A percentile compares a stretch with the other conserved stretches of the same genome.
Evolutionary conservation across 192 early-diverging fungal genomes (phyloP).

Genomic region (Gigaspora rosea): DNA sequence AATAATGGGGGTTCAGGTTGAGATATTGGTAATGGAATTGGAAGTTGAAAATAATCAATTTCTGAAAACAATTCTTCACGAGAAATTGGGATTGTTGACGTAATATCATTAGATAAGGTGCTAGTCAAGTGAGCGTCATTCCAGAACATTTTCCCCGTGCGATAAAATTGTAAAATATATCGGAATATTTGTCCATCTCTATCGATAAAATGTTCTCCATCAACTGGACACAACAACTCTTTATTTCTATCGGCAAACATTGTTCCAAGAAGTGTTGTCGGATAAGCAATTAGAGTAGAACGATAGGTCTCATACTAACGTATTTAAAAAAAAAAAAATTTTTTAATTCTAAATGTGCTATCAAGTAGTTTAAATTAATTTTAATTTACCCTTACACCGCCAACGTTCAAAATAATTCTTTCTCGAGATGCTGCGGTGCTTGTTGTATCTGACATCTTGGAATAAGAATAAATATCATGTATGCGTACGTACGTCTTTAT

Average conservation of each 20-base stretch:
- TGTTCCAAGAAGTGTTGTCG: conserved; percentile 3
- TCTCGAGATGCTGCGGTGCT: background rate
- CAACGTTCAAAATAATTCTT: conserved; percentile 20
- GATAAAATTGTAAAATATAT: conserved; percentile 18
- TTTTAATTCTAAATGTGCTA: no score
- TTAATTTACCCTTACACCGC: background rate
- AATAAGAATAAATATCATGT: no score
- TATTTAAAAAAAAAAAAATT: no score
- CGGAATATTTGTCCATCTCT: background rate
- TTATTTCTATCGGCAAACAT: background rate
- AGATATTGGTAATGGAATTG: background rate
- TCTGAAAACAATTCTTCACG: background rate
- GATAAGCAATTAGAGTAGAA: background rate
- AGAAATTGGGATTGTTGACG: background rate
- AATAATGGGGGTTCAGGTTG: background rate
- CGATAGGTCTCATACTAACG: conserved; percentile 1
- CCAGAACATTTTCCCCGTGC: background rate
- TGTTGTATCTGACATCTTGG: background rate
- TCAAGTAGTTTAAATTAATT: no score
- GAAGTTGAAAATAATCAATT: conserved; percentile 12
- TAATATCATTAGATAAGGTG: background rate
- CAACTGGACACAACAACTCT: background rate
- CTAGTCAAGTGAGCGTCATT: no score
- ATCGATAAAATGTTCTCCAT: conserved; percentile 7
- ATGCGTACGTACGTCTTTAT: no score